Evolutionary conservation across 2,329 filamentous ascomycete species (phyloP), one percentile per base, ranked within the genome.

Genomic region (Colletotrichum sp.): DNA sequence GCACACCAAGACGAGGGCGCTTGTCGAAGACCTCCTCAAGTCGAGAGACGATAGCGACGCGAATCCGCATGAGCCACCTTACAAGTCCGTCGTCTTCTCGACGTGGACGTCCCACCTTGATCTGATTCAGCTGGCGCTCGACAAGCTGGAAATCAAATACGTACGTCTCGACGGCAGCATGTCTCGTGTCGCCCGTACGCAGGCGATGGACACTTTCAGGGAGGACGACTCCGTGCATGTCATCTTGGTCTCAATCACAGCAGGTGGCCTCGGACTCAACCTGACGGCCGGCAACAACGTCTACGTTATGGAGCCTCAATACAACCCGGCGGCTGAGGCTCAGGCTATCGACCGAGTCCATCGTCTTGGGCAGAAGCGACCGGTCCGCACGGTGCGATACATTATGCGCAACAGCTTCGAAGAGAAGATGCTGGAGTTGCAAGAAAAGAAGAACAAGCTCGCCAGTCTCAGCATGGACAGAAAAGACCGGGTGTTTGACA

Each of bases 301-400:
- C 16, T 99, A 97, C 83, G 94, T 99, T 80, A 99, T 99, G 96
- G 97, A 99, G 83, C 97, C 97, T 7, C 96, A 98, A 82, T 99
- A 96, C 87, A 99, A 99, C 81, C 97, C 97, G 0, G 96, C 96
- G 0, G 95, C 96, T 0, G 96, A 99, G 84, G 95, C 96, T 7
- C 97, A 99, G 85, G 97, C 97, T 3, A 91, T 99, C 9, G 97
- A 99, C 83, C 95, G 97, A 34, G 95, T 99, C 7, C 96, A 98
- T 83, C 93, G 96, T 21, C 88, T 98, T 3, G 96, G 97, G 1
- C 97, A 99, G 87, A 97, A 92, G 80, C 90, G 97, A n/a, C 91
- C 93, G 15, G 97, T 99, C 1, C 91, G 91, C n/a, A 98, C 96
- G 3, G 93, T 95, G 48, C 92, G 96, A 48, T 99, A 95, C 83